These are phyloP conservation scores for Xylariaceae sp. DNA, from an alignment of 2,329 filamentous ascomycete genomes.

Conservation along the genomic window DNA sequence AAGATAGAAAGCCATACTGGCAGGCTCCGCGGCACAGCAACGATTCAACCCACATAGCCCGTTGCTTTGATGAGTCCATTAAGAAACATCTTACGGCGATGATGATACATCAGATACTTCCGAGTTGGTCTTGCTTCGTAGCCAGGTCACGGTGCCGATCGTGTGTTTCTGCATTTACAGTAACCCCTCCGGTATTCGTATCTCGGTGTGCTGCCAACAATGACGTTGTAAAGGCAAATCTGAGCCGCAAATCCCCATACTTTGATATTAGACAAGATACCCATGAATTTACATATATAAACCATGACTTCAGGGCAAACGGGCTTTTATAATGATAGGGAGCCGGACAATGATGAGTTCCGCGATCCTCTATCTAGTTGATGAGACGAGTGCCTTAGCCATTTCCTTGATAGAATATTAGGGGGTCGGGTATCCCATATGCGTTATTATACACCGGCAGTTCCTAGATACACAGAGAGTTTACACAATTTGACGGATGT, in stretches of 20 bases:
- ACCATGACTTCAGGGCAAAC: no score
- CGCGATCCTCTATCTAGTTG: no score
- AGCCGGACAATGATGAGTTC: no score
- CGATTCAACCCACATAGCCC: slow-evolving; percentile 48
- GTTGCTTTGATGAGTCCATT: slow-evolving; percentile 10
- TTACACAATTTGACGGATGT: no score
- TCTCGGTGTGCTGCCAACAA: slow-evolving; percentile 38
- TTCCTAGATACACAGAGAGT: no score
- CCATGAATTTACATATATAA: background rate
- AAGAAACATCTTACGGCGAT: slow-evolving; percentile 48
- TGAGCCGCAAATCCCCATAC: slow-evolving; percentile 48
- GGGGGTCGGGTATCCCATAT: no score
- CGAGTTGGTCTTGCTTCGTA: slow-evolving; percentile 50
- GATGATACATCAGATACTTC: slow-evolving; percentile 79
- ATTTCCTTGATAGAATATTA: no score
- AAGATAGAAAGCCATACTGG: slow-evolving; percentile 71
- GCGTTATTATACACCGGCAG: no score
- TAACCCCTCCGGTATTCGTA: slow-evolving; percentile 47
- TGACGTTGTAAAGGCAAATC: slow-evolving; percentile 68
- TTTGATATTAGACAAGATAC: background rate
- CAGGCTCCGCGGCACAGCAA: slow-evolving; percentile 68
- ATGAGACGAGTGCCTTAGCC: no score
- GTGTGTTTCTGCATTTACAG: slow-evolving; percentile 53
- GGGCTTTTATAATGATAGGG: no score
- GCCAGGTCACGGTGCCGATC: slow-evolving; percentile 27